A percentile compares a stretch with the other conserved stretches of the same genome.
Conservation (phyloP, 805 yeast species). For the Grigorovia jiainica region DNA sequence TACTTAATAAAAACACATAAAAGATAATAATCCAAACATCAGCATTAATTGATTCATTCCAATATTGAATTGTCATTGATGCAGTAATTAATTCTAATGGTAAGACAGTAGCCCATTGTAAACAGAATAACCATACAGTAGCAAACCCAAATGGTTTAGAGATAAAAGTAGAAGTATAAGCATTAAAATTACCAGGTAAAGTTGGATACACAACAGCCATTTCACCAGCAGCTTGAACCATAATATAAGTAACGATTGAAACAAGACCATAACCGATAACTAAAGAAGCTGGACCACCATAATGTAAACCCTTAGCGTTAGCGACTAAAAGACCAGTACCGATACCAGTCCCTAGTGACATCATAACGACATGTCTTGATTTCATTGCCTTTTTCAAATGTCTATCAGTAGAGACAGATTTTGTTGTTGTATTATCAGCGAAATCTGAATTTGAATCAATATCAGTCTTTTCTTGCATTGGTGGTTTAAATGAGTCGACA, state of each 20-base stretch:
- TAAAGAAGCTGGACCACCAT: slow-evolving; percentile 38
- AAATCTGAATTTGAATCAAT: slow-evolving; percentile 7
- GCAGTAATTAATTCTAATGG: slow-evolving; percentile 61
- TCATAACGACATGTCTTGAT: slow-evolving; percentile 51
- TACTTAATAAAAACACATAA: slow-evolving; percentile 38
- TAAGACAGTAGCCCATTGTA: slow-evolving; percentile 54
- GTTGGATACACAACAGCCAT: slow-evolving; percentile 34
- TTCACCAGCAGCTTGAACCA: slow-evolving; percentile 43
- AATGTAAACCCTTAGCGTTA: slow-evolving; percentile 36
- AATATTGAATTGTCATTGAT: slow-evolving; percentile 42
- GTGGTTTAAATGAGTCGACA: slow-evolving; percentile 19
- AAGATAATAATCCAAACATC: slow-evolving; percentile 52
- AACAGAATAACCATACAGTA: slow-evolving; percentile 59
- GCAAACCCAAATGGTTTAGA: slow-evolving; percentile 67
- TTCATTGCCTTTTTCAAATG: slow-evolving; percentile 15
- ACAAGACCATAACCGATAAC: slow-evolving; percentile 48
- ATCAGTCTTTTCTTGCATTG: slow-evolving; percentile 4
- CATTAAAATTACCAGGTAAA: slow-evolving; percentile 33
- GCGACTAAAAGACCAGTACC: slow-evolving; percentile 66
- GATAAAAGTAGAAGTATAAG: slow-evolving; percentile 35
- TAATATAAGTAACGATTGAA: slow-evolving; percentile 47
- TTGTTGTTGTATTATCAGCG: slow-evolving; percentile 4
- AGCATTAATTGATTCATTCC: slow-evolving; percentile 38
- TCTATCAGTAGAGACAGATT: slow-evolving; percentile 6
- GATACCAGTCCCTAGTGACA: slow-evolving; percentile 75